These are phyloP conservation scores for Friedmanniomyces simplex DNA, from an alignment of 495 filamentous ascomycete species.

Conservation along the genomic window DNA sequence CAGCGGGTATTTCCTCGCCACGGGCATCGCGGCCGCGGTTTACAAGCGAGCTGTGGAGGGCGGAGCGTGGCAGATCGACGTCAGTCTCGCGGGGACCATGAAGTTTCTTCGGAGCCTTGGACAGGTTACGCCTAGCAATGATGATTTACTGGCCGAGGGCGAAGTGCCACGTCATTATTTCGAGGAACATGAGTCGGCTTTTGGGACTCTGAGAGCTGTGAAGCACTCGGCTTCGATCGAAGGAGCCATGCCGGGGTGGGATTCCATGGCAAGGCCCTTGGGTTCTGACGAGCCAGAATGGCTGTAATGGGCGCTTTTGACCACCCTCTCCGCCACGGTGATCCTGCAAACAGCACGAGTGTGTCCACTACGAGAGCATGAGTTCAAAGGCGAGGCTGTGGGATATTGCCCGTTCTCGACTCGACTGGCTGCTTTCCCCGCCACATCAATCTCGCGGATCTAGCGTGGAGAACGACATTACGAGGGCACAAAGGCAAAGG, in stretches of 20 bases:
- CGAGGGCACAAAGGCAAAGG: no score
- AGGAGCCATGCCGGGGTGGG: conserved; percentile 18
- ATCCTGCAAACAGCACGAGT: not conserved
- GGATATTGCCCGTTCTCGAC: no score
- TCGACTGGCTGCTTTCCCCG: no score
- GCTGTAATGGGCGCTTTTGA: conserved; percentile 8
- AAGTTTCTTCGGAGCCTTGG: conserved; percentile 26
- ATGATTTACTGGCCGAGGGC: conserved; percentile 10
- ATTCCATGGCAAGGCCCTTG: conserved; percentile 25
- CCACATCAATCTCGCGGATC: no score
- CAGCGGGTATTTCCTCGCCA: conserved; percentile 24
- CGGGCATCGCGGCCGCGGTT: conserved; percentile 22
- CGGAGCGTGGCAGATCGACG: conserved; percentile 23
- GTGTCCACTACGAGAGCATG: not conserved
- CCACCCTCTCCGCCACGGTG: not conserved
- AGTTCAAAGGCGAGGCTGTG: no score
- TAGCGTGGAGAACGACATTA: no score
- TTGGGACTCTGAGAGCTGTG: conserved; percentile 21
- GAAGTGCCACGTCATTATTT: conserved; percentile 18
- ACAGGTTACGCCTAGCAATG: conserved; percentile 8
- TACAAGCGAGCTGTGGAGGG: conserved; percentile 19
- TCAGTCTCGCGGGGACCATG: conserved; percentile 29
- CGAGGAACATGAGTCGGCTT: conserved; percentile 18
- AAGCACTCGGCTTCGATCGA: conserved; percentile 24
- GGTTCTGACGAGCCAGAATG: conserved; percentile 24